Evolutionary conservation across 495 filamentous ascomycete genomes (phyloP), one percentile per base, ranked within the genome.

Genomic region (Aspergillus sclerotiicarbonarius): DNA sequence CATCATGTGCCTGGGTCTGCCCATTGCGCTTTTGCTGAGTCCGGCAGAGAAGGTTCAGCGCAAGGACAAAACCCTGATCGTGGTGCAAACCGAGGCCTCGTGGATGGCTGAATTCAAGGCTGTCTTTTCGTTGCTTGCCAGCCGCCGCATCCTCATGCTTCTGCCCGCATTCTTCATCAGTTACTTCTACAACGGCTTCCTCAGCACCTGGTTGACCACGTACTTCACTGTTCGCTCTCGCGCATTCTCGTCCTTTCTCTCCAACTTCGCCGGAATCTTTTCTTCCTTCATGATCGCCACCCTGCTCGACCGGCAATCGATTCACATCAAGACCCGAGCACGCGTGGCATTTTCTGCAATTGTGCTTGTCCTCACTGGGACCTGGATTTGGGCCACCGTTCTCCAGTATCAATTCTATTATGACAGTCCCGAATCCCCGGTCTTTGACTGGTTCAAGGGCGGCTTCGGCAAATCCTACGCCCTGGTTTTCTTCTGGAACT

Each of bases 181-280:
- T 49, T 71, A 71, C 53, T 71, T 71, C 63, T 71, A 71, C 60
- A 71, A 71, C 57, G 69, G 62, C 47, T 71, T 71, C 62, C 35
- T 62, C 19, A 68, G 65, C 60, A 71, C 69, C 8, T 71, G 65
- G 65, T 52, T 71, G 48, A 71, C 69, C 20, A 57, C 45, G 51
- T 71, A 71, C 62, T 71, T 71, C 63, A 70, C 67, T 32, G 67
- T 71, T 13, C 69, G 69, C 4, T 62, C 69, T 7, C 69, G 69
- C 20, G 69, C 69, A 1, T 71, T 71, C 60, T 68, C 65, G 0
- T 71, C 69, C 0, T 71, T 71, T 63, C 67, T 71, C 63, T 70
- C 69, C 60, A 71, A 71, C 59, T 71, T 71, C 20, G 63, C 69
- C 31, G 69, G 69, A 7, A 68, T 71, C 33, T 60, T 61, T 16